phyloP scores from a whole-genome alignment of 2,329 filamentous ascomycete species.

The Verticillium tricorpus region DNA sequence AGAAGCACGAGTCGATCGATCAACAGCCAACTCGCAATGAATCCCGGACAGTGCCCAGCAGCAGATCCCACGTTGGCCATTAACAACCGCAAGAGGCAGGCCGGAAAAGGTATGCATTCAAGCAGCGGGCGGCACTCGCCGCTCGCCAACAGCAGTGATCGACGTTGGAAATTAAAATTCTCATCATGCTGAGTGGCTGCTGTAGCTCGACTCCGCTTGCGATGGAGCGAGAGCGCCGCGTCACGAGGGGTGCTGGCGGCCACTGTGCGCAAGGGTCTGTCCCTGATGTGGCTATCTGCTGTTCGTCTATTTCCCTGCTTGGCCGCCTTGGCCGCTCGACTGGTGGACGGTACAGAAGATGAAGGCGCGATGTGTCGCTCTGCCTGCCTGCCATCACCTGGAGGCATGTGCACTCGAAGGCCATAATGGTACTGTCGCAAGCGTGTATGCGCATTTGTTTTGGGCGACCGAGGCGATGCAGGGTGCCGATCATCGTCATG shows the following conservation, averaged over 20 bases:
- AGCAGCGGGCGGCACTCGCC: slow-evolving; percentile 5
- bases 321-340: neutral
- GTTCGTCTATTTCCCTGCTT: neutral
- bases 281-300: neutral
- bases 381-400: no score
- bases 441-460: neutral
- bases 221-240: neutral
- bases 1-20: neutral
- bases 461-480: neutral
- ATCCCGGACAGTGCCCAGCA: neutral
- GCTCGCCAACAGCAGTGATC: slow-evolving; percentile 5
- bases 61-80: neutral
- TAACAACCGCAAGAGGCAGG: neutral
- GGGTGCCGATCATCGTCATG: neutral
- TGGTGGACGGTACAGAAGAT: neutral
- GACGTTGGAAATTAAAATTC: slow-evolving; percentile 6
- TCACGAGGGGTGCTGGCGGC: neutral
- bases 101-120: neutral
- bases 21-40: neutral
- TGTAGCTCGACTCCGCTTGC: neutral
- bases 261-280: neutral
- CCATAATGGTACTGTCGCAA: neutral
- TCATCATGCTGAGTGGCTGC: neutral
- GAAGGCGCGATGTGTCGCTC: no score
- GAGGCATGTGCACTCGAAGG: neutral